These are phyloP conservation scores for Arabis hirsuta DNA, from an alignment of 345 rosid species.

Conservation along the genomic window DNA sequence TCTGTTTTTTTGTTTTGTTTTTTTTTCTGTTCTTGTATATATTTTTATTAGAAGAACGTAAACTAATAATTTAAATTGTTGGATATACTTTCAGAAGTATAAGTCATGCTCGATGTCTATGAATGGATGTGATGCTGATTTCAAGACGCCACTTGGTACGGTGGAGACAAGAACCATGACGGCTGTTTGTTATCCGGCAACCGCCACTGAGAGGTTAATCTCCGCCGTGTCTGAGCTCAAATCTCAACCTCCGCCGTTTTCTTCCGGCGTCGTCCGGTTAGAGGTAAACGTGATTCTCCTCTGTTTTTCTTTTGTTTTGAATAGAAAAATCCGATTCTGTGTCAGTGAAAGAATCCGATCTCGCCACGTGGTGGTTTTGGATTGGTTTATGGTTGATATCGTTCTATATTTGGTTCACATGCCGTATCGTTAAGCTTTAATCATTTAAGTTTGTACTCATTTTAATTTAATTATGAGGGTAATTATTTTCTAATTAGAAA, in stretches of 20 bases:
- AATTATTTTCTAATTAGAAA: not conserved
- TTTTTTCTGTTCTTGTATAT: not conserved
- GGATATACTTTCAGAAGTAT: conserved; percentile 24
- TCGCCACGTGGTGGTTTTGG: conserved; percentile 53
- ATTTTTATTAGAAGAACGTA: not conserved
- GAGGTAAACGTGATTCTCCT: conserved; percentile 50
- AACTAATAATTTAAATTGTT: not conserved
- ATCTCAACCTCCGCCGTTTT: conserved; percentile 55
- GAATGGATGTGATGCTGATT: conserved; percentile 77
- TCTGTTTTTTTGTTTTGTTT: not conserved
- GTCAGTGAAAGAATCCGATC: conserved; percentile 25
- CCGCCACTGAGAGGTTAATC: conserved; percentile 61
- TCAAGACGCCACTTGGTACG: conserved; percentile 54
- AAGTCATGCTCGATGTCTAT: conserved; percentile 55
- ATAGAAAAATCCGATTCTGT: not conserved
- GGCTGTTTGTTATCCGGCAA: conserved; percentile 51
- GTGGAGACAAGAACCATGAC: conserved; percentile 59
- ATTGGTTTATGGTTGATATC: conserved; percentile 27
- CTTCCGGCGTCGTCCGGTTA: conserved; percentile 80
- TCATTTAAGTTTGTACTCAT: not conserved
- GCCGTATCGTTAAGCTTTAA: conserved; percentile 9
- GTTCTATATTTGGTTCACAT: not conserved
- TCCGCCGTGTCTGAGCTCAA: conserved; percentile 59
- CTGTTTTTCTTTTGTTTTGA: not conserved
- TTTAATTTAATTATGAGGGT: not conserved